phyloP scores from a whole-genome alignment of 2,329 filamentous ascomycete species.

The Sclerotinia subarctica region DNA sequence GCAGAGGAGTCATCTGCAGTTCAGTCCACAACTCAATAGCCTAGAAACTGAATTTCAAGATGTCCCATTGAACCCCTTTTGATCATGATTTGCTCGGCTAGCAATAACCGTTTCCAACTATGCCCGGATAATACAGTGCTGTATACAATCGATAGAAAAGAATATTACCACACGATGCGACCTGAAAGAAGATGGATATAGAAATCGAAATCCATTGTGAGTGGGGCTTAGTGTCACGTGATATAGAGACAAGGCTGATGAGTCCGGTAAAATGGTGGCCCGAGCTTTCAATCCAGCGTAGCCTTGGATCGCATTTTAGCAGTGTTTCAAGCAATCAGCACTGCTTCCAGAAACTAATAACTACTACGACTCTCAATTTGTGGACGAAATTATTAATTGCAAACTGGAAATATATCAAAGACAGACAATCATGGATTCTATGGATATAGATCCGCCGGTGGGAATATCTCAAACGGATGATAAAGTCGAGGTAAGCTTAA shows the following conservation, averaged over 20 bases:
- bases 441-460: slow-evolving; percentile 6
- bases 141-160: not conserved
- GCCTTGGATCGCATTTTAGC: slow-evolving; percentile 7
- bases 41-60: not conserved
- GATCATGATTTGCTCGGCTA: not conserved
- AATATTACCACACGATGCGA: not conserved
- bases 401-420: not conserved
- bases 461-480: not conserved
- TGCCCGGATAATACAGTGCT: not conserved
- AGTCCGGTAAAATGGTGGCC: not conserved
- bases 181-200: not conserved
- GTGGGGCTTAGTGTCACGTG: not conserved
- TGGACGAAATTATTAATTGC: not conserved
- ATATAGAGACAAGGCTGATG: slow-evolving; percentile 5
- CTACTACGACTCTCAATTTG: not conserved
- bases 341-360: not conserved
- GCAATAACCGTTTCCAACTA: not conserved
- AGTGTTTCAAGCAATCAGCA: not conserved
- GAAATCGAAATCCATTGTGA: not conserved
- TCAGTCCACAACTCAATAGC: not conserved
- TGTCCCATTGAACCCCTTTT: not conserved
- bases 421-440: slow-evolving; percentile 12
- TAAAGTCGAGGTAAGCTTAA: slow-evolving; percentile 5
- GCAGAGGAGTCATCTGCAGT: not conserved
- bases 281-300: not conserved